Evolutionary conservation across 148 eudicot genomes (phyloP).

Genomic region (Chenopodium berlandieri): DNA sequence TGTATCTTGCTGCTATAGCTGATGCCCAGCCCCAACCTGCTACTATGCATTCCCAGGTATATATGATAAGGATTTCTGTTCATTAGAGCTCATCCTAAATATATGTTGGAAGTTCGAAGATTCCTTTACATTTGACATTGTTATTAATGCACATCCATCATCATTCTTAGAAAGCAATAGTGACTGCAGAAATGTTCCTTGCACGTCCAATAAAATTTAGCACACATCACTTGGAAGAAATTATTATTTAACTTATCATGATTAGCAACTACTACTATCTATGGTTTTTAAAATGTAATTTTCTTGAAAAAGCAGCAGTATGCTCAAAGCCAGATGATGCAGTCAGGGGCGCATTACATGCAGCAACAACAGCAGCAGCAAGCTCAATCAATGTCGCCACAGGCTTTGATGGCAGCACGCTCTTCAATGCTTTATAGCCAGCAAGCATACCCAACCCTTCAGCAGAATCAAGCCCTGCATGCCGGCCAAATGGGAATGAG

Average conservation of each 20-base stretch:
- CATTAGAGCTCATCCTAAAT: not conserved
- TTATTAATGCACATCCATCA: not conserved
- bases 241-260: not conserved
- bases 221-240: not conserved
- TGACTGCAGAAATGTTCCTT: too few species aligned
- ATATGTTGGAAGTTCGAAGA: not conserved
- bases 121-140: not conserved
- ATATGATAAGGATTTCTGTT: not conserved
- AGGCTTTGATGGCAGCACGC: constrained; percentile 87
- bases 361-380: constrained; percentile 70
- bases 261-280: too few species aligned
- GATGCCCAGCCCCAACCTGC: constrained; percentile 90
- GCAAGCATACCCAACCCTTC: constrained; percentile 75
- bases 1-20: constrained; percentile 95
- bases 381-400: constrained; percentile 70
- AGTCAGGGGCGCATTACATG: constrained; percentile 65
- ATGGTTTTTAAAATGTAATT: not conserved
- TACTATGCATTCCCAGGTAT: constrained; percentile 74
- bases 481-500: constrained; percentile 63
- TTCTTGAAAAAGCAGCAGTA: constrained; percentile 33
- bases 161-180: not conserved
- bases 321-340: constrained; percentile 52
- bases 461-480: constrained; percentile 65
- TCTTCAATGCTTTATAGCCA: constrained; percentile 83
- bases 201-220: not conserved